These are phyloP conservation scores for Aspergillus hancockii DNA, from an alignment of 495 filamentous ascomycete species.

Conservation along the genomic window DNA sequence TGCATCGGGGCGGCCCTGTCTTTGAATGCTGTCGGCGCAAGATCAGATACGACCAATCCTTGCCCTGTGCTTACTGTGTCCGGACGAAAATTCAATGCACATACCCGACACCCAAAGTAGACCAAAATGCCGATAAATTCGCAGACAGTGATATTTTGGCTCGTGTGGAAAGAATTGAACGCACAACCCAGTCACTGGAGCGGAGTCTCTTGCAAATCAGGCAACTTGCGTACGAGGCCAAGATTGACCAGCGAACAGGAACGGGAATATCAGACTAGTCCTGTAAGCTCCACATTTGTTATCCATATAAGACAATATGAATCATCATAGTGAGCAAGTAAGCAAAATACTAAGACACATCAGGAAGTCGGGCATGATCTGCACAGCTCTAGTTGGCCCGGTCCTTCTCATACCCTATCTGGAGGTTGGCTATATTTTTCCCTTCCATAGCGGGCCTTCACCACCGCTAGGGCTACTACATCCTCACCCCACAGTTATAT, in stretches of 20 bases:
- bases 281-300: background rate
- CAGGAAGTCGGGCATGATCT: background rate
- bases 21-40: slow-evolving; percentile 56
- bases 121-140: slow-evolving; percentile 1
- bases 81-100: slow-evolving; percentile 24
- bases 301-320: background rate
- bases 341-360: background rate
- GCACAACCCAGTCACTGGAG: slow-evolving; percentile 8
- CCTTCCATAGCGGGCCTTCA: background rate
- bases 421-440: background rate
- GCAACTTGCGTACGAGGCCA: background rate
- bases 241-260: background rate
- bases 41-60: slow-evolving; percentile 52
- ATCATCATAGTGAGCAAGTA: background rate
- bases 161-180: slow-evolving; percentile 20
- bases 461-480: background rate
- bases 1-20: slow-evolving; percentile 41
- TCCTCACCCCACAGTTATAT: slow-evolving; percentile 8
- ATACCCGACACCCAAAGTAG: slow-evolving; percentile 17
- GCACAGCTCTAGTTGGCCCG: background rate
- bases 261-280: background rate
- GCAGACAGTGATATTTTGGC: slow-evolving; percentile 2
- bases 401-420: background rate
- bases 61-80: slow-evolving; percentile 53
- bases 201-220: slow-evolving; percentile 15